Percentiles rank a stretch among this genome's conserved stretches.
Evolutionary conservation across 2,329 filamentous ascomycete genomes (phyloP).

Genomic region (Fusarium robinianum): DNA sequence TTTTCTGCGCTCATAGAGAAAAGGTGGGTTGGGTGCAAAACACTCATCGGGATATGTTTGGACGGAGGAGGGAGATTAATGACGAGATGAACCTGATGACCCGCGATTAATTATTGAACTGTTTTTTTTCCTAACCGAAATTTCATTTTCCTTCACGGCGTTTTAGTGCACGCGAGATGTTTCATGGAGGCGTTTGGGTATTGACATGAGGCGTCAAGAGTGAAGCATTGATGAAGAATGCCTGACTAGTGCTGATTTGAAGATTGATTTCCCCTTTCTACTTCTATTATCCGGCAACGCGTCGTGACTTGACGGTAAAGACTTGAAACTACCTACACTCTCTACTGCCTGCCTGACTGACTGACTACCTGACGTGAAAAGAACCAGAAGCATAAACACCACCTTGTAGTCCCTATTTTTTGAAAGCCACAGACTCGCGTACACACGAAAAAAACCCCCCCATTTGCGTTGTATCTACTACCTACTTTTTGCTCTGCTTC

Average conservation of each 20-base stretch:
- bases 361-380: conserved; percentile 20
- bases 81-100: conserved; percentile 40
- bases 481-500: conserved; percentile 34
- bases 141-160: conserved; percentile 8
- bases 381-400: conserved; percentile 16
- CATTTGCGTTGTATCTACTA: conserved; percentile 24
- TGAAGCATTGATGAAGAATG: too few species aligned
- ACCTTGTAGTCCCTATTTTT: conserved; percentile 17
- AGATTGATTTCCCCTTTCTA: too few species aligned
- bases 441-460: conserved; percentile 28
- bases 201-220: too few species aligned
- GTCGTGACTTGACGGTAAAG: too few species aligned
- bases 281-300: too few species aligned
- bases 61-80: conserved; percentile 28
- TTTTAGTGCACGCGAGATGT: conserved; percentile 18
- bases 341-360: too few species aligned
- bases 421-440: too few species aligned
- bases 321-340: too few species aligned
- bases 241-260: too few species aligned
- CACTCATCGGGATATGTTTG: conserved; percentile 20
- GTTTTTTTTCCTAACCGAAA: too few species aligned
- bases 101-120: conserved; percentile 18
- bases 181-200: conserved; percentile 18
- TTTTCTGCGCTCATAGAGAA: conserved; percentile 32
- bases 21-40: conserved; percentile 29